These are phyloP conservation scores for Alternaria sp. DNA, from an alignment of 2,329 filamentous ascomycete genomes.

Conservation along the genomic window DNA sequence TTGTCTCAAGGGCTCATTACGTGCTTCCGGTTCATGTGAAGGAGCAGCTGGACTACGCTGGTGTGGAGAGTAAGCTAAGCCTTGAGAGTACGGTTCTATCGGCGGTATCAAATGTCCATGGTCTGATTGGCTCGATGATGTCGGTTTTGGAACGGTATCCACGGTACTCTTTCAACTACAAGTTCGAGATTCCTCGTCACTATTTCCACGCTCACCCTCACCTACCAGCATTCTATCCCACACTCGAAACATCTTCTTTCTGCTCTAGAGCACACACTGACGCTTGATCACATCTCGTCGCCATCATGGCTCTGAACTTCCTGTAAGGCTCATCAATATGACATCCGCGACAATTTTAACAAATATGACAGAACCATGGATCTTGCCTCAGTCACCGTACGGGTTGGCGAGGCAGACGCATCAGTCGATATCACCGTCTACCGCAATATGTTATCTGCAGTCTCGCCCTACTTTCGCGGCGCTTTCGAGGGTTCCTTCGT, in stretches of 20 bases:
- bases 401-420: not conserved
- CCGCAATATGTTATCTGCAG: not conserved
- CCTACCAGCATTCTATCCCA: not conserved
- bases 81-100: too few relatives aligned
- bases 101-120: too few relatives aligned
- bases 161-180: too few relatives aligned
- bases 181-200: not conserved
- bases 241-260: not conserved
- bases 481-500: not conserved
- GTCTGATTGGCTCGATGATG: too few relatives aligned
- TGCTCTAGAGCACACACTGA: not conserved
- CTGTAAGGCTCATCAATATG: not conserved
- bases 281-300: not conserved
- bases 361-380: not conserved
- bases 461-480: not conserved
- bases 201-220: not conserved
- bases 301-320: accelerated
- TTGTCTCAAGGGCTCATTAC: too few relatives aligned
- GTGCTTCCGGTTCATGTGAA: too few relatives aligned
- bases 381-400: not conserved
- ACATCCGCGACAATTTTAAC: not conserved
- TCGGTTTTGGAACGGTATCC: too few relatives aligned
- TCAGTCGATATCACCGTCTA: not conserved
- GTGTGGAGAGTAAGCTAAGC: too few relatives aligned
- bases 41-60: too few relatives aligned